Conservation (phyloP, 2,329 filamentous ascomycete genomes). For the Hymenotorrendiella dingleyae region DNA sequence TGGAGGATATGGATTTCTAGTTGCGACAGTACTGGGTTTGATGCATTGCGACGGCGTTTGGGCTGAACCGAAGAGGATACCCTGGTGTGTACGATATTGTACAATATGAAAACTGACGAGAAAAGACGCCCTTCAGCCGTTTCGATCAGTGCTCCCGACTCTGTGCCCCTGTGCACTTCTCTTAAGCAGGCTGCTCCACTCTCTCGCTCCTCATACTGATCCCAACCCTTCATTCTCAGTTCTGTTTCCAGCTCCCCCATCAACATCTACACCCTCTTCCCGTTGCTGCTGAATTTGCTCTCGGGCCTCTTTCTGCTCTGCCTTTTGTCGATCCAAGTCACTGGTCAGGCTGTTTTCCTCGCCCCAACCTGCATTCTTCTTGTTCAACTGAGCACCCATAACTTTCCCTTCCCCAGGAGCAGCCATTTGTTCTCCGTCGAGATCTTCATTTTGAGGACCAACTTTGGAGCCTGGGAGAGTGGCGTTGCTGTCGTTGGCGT, state of each 20-base stretch:
- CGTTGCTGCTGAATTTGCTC: conserved; percentile 25
- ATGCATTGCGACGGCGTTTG: conserved; percentile 30
- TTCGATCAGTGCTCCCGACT: no score
- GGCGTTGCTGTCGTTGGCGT: conserved; percentile 26
- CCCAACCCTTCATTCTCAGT: conserved; percentile 26
- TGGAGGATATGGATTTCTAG: conserved; percentile 30
- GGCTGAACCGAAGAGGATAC: no score
- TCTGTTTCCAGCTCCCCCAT: conserved; percentile 26
- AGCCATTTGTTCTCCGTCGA: conserved; percentile 29
- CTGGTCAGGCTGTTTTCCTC: conserved; percentile 27
- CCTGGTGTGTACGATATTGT: conserved; percentile 18
- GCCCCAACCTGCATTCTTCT: conserved; percentile 30
- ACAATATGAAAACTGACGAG: no score
- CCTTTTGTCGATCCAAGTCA: conserved; percentile 29
- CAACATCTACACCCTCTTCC: conserved; percentile 23
- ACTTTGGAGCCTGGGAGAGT: conserved; percentile 19
- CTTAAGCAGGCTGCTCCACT: no score
- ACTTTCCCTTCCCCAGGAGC: conserved; percentile 27
- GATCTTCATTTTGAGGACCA: conserved; percentile 28
- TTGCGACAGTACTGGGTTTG: conserved; percentile 2
- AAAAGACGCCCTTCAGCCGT: no score
- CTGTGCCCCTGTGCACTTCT: no score
- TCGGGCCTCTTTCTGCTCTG: conserved; percentile 27
- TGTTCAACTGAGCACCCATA: conserved; percentile 28
- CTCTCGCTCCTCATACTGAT: conserved; percentile 18